Percentiles rank a stretch among this genome's conserved stretches.
Evolutionary conservation across 768 basidiomycete species (phyloP).

Genomic region (Tephrocybe sp.): DNA sequence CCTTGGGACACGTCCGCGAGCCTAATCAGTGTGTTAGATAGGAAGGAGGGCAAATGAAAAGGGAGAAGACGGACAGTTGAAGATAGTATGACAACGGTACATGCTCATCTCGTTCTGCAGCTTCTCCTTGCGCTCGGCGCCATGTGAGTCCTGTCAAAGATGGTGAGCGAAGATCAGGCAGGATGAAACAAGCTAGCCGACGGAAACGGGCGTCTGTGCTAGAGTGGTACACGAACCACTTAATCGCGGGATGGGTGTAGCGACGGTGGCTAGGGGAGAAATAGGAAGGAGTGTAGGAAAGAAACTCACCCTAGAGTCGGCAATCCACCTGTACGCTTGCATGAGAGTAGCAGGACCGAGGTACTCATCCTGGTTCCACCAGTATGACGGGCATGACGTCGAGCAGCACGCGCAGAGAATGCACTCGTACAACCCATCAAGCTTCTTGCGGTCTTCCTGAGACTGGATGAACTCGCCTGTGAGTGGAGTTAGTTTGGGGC

Average conservation of each 20-base stretch:
- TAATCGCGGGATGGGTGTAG: too few species aligned
- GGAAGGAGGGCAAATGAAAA: too few species aligned
- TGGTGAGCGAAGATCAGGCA: not conserved
- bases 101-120: conserved; percentile 95
- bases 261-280: too few species aligned
- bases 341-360: conserved; percentile 95
- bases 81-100: conserved; percentile 98
- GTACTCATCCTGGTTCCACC: conserved; percentile 99
- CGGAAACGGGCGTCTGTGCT: not conserved
- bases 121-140: conserved; percentile 81
- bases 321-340: conserved; percentile 98
- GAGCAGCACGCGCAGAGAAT: conserved; percentile 98
- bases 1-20: too few species aligned
- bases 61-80: conserved; percentile 66
- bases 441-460: conserved; percentile 88
- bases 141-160: conserved; percentile 70
- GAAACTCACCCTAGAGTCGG: conserved; percentile 83
- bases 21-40: too few species aligned
- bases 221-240: too few species aligned
- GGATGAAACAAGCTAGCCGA: not conserved
- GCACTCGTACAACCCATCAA: conserved; percentile 97
- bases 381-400: conserved; percentile 95
- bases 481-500: not conserved
- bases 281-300: not conserved
- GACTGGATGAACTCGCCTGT: conserved; percentile 85